Evolutionary conservation across 2,329 filamentous ascomycete species (phyloP).

Genomic region (Thielaviopsis cerberus): DNA sequence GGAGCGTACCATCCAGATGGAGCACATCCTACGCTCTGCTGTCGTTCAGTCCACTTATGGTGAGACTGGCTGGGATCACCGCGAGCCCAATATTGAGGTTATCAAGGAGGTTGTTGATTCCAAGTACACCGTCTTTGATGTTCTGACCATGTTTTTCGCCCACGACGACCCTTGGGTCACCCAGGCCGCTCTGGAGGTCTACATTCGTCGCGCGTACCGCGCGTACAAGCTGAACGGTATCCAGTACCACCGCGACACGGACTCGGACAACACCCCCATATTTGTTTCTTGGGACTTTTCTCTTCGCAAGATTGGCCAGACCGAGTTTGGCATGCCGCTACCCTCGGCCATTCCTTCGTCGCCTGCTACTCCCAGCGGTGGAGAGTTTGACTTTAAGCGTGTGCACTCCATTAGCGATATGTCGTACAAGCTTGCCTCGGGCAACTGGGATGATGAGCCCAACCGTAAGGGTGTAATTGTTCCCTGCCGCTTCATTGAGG

Average conservation of each 20-base stretch:
- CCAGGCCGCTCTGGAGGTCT: slow-evolving; percentile 83
- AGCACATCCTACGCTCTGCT: slow-evolving; percentile 89
- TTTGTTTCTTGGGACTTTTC: slow-evolving; percentile 93
- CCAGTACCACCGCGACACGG: slow-evolving; percentile 63
- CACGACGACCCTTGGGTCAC: slow-evolving; percentile 90
- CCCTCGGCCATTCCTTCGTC: slow-evolving; percentile 68
- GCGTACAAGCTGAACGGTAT: slow-evolving; percentile 83
- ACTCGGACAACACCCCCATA: slow-evolving; percentile 47
- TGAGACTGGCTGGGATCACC: slow-evolving; percentile 90
- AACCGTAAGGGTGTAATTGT: slow-evolving; percentile 84
- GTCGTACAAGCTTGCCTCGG: slow-evolving; percentile 52
- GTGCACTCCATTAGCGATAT: slow-evolving; percentile 93
- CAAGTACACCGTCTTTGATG: slow-evolving; percentile 95
- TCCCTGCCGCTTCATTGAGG: slow-evolving; percentile 82
- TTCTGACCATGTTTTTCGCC: slow-evolving; percentile 83
- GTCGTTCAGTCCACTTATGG: slow-evolving; percentile 95
- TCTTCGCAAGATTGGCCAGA: slow-evolving; percentile 78
- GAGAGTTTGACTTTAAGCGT: slow-evolving; percentile 51
- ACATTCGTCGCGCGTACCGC: slow-evolving; percentile 89
- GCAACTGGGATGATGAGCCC: slow-evolving; percentile 56
- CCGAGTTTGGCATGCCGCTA: slow-evolving; percentile 69
- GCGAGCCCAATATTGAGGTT: slow-evolving; percentile 73
- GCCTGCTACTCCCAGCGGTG: slow-evolving; percentile 50
- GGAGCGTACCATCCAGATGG: slow-evolving; percentile 90
- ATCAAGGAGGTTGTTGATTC: slow-evolving; percentile 98